These are phyloP conservation scores for Nepenthes gracilis DNA, from an alignment of 148 eudicot species.

Conservation along the genomic window DNA sequence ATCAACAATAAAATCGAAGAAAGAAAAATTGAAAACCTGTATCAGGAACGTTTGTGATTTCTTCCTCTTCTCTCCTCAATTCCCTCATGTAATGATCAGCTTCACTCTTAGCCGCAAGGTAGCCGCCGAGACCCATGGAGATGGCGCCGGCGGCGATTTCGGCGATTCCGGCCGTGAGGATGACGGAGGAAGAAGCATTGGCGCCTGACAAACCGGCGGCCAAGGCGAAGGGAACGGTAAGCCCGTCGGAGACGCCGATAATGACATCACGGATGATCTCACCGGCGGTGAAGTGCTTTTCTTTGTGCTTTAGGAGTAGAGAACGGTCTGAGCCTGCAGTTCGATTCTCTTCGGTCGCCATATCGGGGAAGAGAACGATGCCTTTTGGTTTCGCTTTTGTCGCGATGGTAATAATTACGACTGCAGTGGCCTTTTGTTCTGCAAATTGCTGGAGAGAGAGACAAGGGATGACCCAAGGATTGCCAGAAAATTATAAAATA, in stretches of 20 bases:
- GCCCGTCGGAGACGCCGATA: slow-evolving; percentile 94
- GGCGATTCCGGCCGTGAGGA: slow-evolving; percentile 89
- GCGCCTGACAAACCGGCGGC: slow-evolving; percentile 94
- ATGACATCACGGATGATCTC: slow-evolving; percentile 86
- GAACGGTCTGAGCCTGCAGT: slow-evolving; percentile 5
- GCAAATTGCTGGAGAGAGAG: no score
- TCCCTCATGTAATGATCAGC: slow-evolving; percentile 82
- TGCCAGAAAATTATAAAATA: no score
- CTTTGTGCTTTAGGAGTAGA: slow-evolving; percentile 49
- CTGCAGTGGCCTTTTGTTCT: no score
- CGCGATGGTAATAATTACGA: no score
- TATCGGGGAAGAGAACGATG: no score
- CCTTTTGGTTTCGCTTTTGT: no score
- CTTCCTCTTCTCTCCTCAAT: slow-evolving; percentile 68
- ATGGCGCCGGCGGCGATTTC: slow-evolving; percentile 97
- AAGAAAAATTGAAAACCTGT: slow-evolving; percentile 32
- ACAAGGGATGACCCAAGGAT: no score
- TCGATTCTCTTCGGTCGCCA: background rate
- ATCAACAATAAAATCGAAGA: background rate
- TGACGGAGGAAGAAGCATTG: slow-evolving; percentile 67
- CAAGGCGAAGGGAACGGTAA: slow-evolving; percentile 88
- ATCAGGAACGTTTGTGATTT: slow-evolving; percentile 76
- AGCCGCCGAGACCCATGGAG: slow-evolving; percentile 99
- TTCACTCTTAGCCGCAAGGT: slow-evolving; percentile 91
- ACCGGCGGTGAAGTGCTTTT: slow-evolving; percentile 83